Conservation (phyloP, 768 basidiomycete genomes). For the Leccinum truebloodii region DNA sequence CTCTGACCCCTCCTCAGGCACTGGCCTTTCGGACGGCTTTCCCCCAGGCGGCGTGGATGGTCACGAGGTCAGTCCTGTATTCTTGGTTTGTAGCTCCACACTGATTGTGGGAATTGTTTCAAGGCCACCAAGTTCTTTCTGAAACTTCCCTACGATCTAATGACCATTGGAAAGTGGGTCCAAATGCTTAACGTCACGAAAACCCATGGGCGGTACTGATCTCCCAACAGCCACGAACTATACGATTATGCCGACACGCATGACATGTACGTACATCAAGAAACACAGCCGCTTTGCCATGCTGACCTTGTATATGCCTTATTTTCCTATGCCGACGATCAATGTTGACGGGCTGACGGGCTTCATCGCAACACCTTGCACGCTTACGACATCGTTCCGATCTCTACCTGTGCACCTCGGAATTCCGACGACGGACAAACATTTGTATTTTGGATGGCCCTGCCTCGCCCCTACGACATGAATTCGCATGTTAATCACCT, state of each 20-base stretch:
- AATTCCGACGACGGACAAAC: not conserved
- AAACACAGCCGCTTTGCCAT: not conserved
- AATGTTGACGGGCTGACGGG: not conserved
- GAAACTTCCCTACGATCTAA: conserved; percentile 75
- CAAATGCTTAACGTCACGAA: not conserved
- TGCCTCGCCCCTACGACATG: not conserved
- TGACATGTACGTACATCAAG: conserved; percentile 52
- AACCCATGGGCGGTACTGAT: not conserved
- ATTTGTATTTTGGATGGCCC: not conserved
- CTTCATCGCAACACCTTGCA: not conserved
- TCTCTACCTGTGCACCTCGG: not conserved
- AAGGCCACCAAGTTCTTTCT: conserved; percentile 43
- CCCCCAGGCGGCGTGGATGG: conserved; percentile 59
- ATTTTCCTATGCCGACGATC: not conserved
- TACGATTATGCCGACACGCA: conserved; percentile 67
- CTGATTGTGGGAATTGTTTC: not conserved
- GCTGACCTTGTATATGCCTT: conserved; percentile 6
- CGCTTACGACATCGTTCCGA: not conserved
- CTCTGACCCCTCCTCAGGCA: conserved; percentile 44
- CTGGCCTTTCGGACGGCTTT: conserved; percentile 72
- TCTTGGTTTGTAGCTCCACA: not conserved
- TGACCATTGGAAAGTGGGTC: conserved; percentile 82
- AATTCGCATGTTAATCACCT: not conserved
- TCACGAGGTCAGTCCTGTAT: conserved; percentile 52
- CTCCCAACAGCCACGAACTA: conserved; percentile 67